A percentile compares a stretch with the other conserved stretches of the same genome.
These are phyloP conservation scores for Oidiodendron maius DNA, from an alignment of 495 filamentous ascomycete species.

Conservation along the genomic window DNA sequence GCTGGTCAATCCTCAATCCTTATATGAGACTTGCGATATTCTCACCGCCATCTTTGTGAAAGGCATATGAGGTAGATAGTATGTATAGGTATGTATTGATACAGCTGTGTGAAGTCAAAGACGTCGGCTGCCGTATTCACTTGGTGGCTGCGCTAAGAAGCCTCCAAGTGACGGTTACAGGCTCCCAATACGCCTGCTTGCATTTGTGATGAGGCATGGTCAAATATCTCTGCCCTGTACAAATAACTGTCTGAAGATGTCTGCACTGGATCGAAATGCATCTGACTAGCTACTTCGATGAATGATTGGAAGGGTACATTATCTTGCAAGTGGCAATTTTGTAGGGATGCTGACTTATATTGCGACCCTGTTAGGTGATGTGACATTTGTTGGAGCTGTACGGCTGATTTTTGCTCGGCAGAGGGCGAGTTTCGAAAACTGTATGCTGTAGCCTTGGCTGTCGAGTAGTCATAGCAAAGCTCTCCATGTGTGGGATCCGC, in stretches of 20 bases:
- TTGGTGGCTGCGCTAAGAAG: not conserved
- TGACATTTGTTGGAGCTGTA: constrained; percentile 16
- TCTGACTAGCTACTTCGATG: constrained; percentile 33
- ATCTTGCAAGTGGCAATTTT: constrained; percentile 36
- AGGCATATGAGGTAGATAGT: too few relatives aligned
- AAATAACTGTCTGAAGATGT: constrained; percentile 32
- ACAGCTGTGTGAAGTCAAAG: constrained; percentile 12
- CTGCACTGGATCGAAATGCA: constrained; percentile 28
- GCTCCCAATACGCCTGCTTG: constrained; percentile 38
- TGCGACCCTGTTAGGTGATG: constrained; percentile 29
- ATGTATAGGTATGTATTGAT: constrained; percentile 12
- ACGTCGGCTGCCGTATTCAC: too few relatives aligned
- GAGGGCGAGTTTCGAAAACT: constrained; percentile 33
- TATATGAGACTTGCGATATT: too few relatives aligned
- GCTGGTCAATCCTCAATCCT: too few relatives aligned
- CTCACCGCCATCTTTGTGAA: constrained; percentile 8
- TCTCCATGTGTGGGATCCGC: constrained; percentile 37
- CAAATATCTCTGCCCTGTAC: constrained; percentile 36
- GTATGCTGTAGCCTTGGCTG: constrained; percentile 33
- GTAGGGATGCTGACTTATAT: constrained; percentile 20
- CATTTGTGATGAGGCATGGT: constrained; percentile 37
- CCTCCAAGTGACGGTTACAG: constrained; percentile 32
- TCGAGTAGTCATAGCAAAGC: constrained; percentile 38
- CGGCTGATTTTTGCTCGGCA: constrained; percentile 24
- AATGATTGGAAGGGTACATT: constrained; percentile 35